Evolutionary conservation across 2,329 filamentous ascomycete genomes (phyloP), one percentile per base, ranked within the genome.

Genomic region (Tolypocladium sp.): DNA sequence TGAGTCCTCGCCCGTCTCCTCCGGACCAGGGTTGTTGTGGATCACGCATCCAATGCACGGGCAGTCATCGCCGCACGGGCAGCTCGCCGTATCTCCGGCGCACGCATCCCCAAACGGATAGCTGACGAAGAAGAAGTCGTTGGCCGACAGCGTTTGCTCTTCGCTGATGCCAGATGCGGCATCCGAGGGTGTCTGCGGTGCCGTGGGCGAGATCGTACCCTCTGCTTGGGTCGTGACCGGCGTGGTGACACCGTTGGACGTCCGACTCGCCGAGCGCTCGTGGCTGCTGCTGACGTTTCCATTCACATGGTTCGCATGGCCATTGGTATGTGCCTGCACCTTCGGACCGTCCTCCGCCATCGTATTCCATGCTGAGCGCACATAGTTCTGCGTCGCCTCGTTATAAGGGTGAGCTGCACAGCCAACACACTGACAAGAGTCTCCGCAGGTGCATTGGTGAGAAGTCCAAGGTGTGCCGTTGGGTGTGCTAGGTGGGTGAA

Each of bases 331-430:
- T 20, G 49, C 59, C 22, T 65, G 63, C 56, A 56, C 57, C 38
- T 60, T 66, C 41, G 59, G 65, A 7, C 68, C 51, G 42, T 76
- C 74, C 35, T 75, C 73, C 61, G 66, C 65, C 73, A 77, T 77
- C 57, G 66, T 73, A 54, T 73, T 71, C 70, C 72, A 77, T 1
- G 79, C 79, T 8, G 79, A 80, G 57, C 79, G 74, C 3, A 86
- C 76, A 60, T 78, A 78, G 56, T 75, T 77, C 61, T 77, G 80
- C 56, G 82, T 89, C 27, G 85, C 82, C 9, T 83, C 77, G 64
- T 89, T 89, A 66, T 85, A 87, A 15, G 87, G 85, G 68, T 89
- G 86, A 2, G 82, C 83, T 6, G 84, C 79, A 67, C 87, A 90
- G 13, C 86, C 87, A 41, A 89, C 75, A 67, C 87, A 90, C 63